Evolutionary conservation across 2,329 filamentous ascomycete genomes (phyloP).

Genomic region (Aureobasidium sp.): DNA sequence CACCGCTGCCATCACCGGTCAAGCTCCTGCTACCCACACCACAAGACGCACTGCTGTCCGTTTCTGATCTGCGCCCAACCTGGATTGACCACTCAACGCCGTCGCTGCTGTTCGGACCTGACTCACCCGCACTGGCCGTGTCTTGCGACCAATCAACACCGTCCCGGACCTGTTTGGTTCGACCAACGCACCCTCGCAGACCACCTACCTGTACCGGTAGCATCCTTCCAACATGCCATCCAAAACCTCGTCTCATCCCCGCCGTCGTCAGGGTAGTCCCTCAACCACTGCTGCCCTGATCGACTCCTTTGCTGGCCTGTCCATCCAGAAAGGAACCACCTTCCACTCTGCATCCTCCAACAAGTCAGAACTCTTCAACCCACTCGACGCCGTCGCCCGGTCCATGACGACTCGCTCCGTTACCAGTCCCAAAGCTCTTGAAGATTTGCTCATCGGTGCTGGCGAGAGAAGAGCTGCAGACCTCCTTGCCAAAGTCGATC

Average conservation of each 20-base stretch:
- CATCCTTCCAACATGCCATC: neutral
- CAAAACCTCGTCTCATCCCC: conserved; percentile 8
- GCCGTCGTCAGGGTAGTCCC: conserved; percentile 11
- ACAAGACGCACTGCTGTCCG: neutral
- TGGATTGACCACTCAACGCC: conserved; percentile 1
- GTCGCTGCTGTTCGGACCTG: neutral
- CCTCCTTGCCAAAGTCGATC: conserved; percentile 37
- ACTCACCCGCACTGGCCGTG: neutral
- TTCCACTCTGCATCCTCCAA: conserved; percentile 39
- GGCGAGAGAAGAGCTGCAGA: conserved; percentile 37
- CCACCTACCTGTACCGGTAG: neutral
- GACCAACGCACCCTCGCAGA: neutral
- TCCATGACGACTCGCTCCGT: conserved; percentile 40
- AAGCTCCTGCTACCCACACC: neutral
- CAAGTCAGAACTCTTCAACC: conserved; percentile 30
- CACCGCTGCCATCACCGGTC: conserved; percentile 6
- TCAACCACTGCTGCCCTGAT: conserved; percentile 33
- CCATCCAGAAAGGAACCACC: conserved; percentile 40
- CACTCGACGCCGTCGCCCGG: conserved; percentile 21
- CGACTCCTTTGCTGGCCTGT: conserved; percentile 42
- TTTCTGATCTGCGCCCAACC: neutral
- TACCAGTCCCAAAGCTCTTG: conserved; percentile 39
- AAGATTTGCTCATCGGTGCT: conserved; percentile 38
- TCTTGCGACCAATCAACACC: conserved; percentile 3
- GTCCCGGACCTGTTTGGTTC: neutral